Evolutionary conservation across 1,284 basidiomycete genomes (phyloP), one percentile per base, ranked within the genome.

Genomic region (Naganishia albida): DNA sequence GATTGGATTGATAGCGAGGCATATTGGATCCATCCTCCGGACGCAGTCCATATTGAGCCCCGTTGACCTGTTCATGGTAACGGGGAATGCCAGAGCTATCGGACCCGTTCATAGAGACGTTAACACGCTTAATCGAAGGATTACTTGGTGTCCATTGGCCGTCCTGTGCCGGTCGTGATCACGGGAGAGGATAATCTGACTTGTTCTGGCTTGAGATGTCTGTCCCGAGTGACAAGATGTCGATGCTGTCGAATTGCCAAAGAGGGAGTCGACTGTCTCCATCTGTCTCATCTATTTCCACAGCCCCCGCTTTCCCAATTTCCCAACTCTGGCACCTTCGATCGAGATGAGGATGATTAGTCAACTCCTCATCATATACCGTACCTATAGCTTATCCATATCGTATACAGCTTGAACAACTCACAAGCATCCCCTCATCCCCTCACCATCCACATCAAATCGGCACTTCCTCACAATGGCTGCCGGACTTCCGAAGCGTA

Each of bases 401-500:
- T 34, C 34, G 34, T 10, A 34, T 4, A 34, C 42, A 20, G 42
- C 42, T 43, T 6, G 30, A 38, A 20, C 28, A 46, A 25, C 30
- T 25, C 26, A 15, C 13, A 12, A 34, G 13, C 23, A 34, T 20
- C 25, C n/a, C 40, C 40, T 42, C 12, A n/a, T 16, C 26, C 42
- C 28, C 23, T n/a, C 57, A 25, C 3, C 20, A 3, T 8, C 30
- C 18, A 28, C 15, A 38, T 42, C 12, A 25, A 43, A 64, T 13
- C 38, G 48, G 15, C 26, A 30, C 34, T 40, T 43, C n/a, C 18
- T 30, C 30, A n/a, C 20, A 48, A 52, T 52, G 39, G 42, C 60
- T 44, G 50, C 49, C 20, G 53, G 40, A 43, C 72, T 80, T 34
- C 79, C 79, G 2, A 80, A 80, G 71, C 77, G 79, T 67, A 80